These are phyloP conservation scores for Citrus medica DNA, from an alignment of 345 rosid species.

Conservation along the genomic window DNA sequence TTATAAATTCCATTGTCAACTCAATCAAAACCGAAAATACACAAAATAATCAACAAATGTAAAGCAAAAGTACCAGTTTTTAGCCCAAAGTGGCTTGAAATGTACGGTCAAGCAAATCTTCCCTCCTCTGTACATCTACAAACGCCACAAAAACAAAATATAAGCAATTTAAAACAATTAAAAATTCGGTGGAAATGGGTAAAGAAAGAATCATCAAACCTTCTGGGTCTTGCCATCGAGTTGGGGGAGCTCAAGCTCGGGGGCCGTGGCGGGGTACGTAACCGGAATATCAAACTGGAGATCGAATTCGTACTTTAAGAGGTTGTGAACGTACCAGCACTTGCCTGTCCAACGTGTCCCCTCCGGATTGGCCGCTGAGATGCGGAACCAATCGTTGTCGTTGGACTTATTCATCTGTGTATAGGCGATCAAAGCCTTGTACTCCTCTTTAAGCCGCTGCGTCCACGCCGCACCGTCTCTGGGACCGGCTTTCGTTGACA, in stretches of 20 bases:
- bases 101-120: slow-evolving; percentile 97
- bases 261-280: slow-evolving; percentile 89
- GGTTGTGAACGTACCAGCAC: slow-evolving; percentile 98
- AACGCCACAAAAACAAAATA: not conserved
- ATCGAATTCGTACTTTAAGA: slow-evolving; percentile 93
- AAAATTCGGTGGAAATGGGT: not conserved
- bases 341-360: slow-evolving; percentile 97
- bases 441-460: slow-evolving; percentile 93
- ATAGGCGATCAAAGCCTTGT: slow-evolving; percentile 85
- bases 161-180: not conserved
- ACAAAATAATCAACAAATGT: not conserved
- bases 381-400: slow-evolving; percentile 98
- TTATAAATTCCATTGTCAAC: not conserved
- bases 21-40: not conserved
- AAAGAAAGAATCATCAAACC: slow-evolving; percentile 25
- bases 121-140: slow-evolving; percentile 97
- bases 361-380: slow-evolving; percentile 84
- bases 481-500: slow-evolving; percentile 84
- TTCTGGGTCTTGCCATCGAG: slow-evolving; percentile 96
- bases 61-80: slow-evolving; percentile 57
- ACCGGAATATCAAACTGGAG: slow-evolving; percentile 93
- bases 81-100: slow-evolving; percentile 99
- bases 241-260: slow-evolving; percentile 89
- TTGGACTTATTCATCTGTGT: slow-evolving; percentile 99
- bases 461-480: slow-evolving; percentile 88